Base-by-base conservation (phyloP, 177 flowering plant genomes). In the Tripterygium wilfordii region DNA sequence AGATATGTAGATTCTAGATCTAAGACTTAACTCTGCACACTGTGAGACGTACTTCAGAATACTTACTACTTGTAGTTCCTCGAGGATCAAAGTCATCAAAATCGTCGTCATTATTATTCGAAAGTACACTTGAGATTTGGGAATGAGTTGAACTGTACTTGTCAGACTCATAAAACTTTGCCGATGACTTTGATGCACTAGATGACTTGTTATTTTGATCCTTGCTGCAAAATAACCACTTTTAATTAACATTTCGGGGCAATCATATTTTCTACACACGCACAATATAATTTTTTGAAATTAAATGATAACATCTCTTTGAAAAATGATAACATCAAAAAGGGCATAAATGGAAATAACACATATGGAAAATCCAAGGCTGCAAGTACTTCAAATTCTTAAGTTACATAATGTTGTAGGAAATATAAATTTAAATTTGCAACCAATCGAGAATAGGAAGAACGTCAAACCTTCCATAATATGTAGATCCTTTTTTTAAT, bases 51-150 rank as follows among this genome's bases (percentile, higher is more conserved):
- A 27, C 8, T 39, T 44, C 0, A 41, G 24, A 30, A 36, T 48
- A 51, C 88, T 76, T 75, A 89, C 97, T 85, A 54, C 52, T 67
- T 25, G 88, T 74, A 49, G 85, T 74, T 56, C 96, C 99, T 10
- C 99, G 77, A 21, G 99, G 99, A 68, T 94, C 86, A 65, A 94
- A 94, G 68, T 89, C 97, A 64, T 88, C 98, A 72, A 77, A 74
- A 52, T 87, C 96, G 53, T 85, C 95, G 13, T 79, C 91, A 64
- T 57, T 47, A 42, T 65, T 66, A 49, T 56, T 70, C 50, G 69
- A 58, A 36, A 75, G 68, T 41, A 58, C 63, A 63, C 18, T 67
- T 36, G 76, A 55, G 55, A 61, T 67, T 61, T 78, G 75, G 23
- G 78, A 48, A 24, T 75, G 43, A 58, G 55, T 25, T 33, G 76